Evolutionary conservation across 2,329 filamentous ascomycete species (phyloP).

Genomic region (Hawksworthiomyces lignivorus): DNA sequence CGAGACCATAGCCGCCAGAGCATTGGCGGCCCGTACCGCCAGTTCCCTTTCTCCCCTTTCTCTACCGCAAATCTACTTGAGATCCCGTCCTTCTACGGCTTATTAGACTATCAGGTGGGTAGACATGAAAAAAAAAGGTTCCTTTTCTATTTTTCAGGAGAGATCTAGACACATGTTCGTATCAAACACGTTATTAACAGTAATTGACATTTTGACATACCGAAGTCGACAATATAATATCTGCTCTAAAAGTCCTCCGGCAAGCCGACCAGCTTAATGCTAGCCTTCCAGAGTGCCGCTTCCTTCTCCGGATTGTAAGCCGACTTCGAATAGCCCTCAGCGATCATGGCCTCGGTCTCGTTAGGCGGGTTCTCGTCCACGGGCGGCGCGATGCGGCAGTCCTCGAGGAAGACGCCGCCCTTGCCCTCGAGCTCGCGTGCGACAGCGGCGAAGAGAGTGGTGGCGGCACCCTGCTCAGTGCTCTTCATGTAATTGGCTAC

Average conservation of each 20-base stretch:
- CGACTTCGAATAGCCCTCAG: not conserved
- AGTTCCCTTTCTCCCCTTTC: too few species aligned
- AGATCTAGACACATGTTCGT: too few species aligned
- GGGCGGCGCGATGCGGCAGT: slow-evolving; percentile 26
- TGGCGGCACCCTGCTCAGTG: slow-evolving; percentile 34
- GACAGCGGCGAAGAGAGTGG: slow-evolving; percentile 31
- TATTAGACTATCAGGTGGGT: too few species aligned
- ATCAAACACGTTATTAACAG: too few species aligned
- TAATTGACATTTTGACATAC: too few species aligned
- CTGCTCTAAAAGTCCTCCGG: slow-evolving; percentile 6
- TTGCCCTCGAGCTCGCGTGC: slow-evolving; percentile 30
- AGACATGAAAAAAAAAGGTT: too few species aligned
- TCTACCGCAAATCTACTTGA: too few species aligned
- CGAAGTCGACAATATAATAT: too few species aligned
- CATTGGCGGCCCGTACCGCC: too few species aligned
- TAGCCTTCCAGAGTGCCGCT: slow-evolving; percentile 31
- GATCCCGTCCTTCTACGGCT: too few species aligned
- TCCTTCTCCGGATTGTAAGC: slow-evolving; percentile 9
- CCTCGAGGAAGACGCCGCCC: slow-evolving; percentile 33
- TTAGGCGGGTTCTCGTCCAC: not conserved
- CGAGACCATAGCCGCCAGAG: too few species aligned
- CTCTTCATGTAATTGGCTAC: slow-evolving; percentile 18
- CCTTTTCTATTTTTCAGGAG: too few species aligned
- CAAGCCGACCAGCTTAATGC: slow-evolving; percentile 23
- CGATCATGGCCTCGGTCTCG: not conserved